phyloP scores from a whole-genome alignment of 176 grass and related monocot species.

The Eleusine indica region DNA sequence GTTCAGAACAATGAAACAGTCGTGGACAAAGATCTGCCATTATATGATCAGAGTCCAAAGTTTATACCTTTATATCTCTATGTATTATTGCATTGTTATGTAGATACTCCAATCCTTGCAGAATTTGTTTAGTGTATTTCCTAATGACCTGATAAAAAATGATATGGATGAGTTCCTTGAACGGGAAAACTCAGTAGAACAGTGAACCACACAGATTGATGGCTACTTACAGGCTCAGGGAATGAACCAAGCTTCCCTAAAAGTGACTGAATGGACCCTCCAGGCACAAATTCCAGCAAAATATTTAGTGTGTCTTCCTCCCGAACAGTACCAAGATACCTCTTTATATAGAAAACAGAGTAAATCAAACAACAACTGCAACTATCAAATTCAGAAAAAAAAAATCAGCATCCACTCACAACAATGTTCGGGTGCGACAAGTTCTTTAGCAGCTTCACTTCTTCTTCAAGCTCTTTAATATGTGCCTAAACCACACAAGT shows the following conservation, averaged over 20 bases:
- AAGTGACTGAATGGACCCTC: conserved; percentile 97
- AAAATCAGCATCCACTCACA: conserved; percentile 59
- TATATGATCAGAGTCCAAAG: conserved; percentile 23
- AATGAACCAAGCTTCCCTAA: conserved; percentile 92
- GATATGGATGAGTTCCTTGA: conserved; percentile 30
- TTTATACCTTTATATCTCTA: conserved; percentile 92
- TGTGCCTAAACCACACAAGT: conserved; percentile 61
- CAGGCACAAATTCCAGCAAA: conserved; percentile 93
- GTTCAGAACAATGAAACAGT: conserved; percentile 5
- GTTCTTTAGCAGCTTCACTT: conserved; percentile 97
- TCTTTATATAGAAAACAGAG: conserved; percentile 47
- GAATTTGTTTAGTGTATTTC: conserved; percentile 92
- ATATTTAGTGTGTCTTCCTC: conserved; percentile 95
- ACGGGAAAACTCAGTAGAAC: background rate
- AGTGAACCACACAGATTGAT: conserved; percentile 27
- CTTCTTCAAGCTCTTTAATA: conserved; percentile 94
- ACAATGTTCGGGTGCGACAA: conserved; percentile 94
- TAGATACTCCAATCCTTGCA: conserved; percentile 96
- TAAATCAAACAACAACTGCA: conserved; percentile 28
- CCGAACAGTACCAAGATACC: conserved; percentile 90
- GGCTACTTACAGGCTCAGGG: conserved; percentile 77
- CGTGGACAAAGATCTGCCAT: background rate
- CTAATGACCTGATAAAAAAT: conserved; percentile 81
- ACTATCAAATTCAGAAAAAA: background rate
- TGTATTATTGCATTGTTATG: conserved; percentile 98